Conservation (phyloP, 352 stramenopile genomes). For the Phytophthora agathidicida region DNA sequence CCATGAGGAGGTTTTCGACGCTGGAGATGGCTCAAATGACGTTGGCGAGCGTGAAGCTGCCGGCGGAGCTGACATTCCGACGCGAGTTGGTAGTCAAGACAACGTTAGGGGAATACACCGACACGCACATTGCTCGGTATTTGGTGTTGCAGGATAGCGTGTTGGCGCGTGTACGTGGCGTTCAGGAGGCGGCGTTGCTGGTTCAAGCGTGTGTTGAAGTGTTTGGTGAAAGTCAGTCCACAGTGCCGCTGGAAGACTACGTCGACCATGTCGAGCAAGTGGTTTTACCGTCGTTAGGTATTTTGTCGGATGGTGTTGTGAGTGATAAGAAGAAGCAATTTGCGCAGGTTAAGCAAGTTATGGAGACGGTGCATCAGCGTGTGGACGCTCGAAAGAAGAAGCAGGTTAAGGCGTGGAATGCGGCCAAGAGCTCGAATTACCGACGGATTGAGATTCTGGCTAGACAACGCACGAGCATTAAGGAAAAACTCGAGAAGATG, state of each 20-base stretch:
- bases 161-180: constrained; percentile 34
- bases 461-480: constrained; percentile 63
- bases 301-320: background rate
- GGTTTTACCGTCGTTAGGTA: constrained; percentile 30
- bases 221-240: constrained; percentile 43
- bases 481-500: constrained; percentile 70
- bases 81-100: constrained; percentile 45
- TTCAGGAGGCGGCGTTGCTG: constrained; percentile 55
- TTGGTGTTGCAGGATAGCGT: constrained; percentile 49
- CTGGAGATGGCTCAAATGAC: constrained; percentile 46
- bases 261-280: constrained; percentile 60
- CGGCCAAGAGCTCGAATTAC: constrained; percentile 58
- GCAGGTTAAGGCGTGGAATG: constrained; percentile 55
- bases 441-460: constrained; percentile 74
- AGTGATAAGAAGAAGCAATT: constrained; percentile 26
- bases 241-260: constrained; percentile 50
- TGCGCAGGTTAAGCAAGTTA: constrained; percentile 54
- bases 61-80: constrained; percentile 61
- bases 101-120: constrained; percentile 66
- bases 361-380: constrained; percentile 56
- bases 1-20: constrained; percentile 49
- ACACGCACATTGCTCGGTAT: constrained; percentile 58
- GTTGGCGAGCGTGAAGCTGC: constrained; percentile 46
- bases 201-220: constrained; percentile 63
- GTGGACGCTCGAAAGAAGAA: constrained; percentile 53